These are phyloP conservation scores for Pseudoturritis turrita DNA, from an alignment of 345 rosid species.

Conservation along the genomic window DNA sequence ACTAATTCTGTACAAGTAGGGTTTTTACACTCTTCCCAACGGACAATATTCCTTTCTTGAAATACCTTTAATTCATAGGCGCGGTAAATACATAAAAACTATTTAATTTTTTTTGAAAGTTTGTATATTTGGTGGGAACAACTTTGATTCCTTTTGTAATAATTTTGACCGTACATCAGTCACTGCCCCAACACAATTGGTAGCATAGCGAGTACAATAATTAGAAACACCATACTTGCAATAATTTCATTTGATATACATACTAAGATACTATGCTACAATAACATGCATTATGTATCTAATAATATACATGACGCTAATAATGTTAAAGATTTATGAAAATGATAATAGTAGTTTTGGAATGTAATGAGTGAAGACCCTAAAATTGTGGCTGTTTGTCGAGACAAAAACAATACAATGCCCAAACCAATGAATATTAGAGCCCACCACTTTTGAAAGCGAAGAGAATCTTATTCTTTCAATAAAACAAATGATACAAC, in stretches of 20 bases:
- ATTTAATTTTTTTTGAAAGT: not conserved
- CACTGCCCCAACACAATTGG: not conserved
- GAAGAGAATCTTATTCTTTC: not conserved
- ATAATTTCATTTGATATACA: not conserved
- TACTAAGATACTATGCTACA: too few species aligned
- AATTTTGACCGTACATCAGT: not conserved
- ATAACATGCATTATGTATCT: not conserved
- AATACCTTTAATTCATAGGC: not conserved
- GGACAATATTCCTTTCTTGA: not conserved
- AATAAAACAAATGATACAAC: slow-evolving; percentile 7
- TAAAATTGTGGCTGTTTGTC: not conserved
- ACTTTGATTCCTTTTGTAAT: not conserved
- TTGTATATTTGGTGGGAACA: not conserved
- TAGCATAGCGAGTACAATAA: not conserved
- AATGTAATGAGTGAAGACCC: not conserved
- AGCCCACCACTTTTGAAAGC: not conserved
- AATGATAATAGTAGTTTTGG: not conserved
- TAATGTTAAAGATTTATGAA: not conserved
- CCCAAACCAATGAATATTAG: not conserved
- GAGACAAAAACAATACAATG: not conserved
- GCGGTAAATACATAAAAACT: not conserved
- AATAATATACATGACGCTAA: not conserved
- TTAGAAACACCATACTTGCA: not conserved
- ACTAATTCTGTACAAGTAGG: not conserved
- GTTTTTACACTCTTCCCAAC: slow-evolving; percentile 10